A percentile compares a stretch with the other conserved stretches of the same genome.
These are phyloP conservation scores for Russula abietina DNA, from an alignment of 768 basidiomycete genomes.

Conservation along the genomic window DNA sequence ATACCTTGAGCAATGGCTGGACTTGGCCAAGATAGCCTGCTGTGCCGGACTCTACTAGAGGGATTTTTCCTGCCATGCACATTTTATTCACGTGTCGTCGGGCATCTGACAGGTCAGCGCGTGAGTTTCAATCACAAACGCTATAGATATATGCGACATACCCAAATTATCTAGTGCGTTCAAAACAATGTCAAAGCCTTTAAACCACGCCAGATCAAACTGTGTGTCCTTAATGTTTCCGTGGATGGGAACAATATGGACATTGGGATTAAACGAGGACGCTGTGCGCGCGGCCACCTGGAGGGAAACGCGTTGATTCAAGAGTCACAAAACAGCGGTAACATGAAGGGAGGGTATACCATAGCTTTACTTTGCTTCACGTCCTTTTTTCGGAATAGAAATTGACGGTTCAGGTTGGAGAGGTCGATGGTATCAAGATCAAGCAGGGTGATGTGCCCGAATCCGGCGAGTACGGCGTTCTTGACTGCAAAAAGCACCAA, in stretches of 20 bases:
- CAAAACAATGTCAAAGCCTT: slow-evolving; percentile 83
- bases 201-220: slow-evolving; percentile 88
- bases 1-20: slow-evolving; percentile 83
- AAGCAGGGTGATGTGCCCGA: slow-evolving; percentile 85
- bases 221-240: slow-evolving; percentile 92
- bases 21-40: slow-evolving; percentile 97
- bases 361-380: slow-evolving; percentile 95
- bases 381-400: slow-evolving; percentile 94
- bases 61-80: slow-evolving; percentile 89
- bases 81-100: slow-evolving; percentile 95
- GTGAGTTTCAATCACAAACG: background rate
- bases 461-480: slow-evolving; percentile 89
- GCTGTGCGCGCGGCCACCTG: slow-evolving; percentile 83
- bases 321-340: slow-evolving; percentile 1
- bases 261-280: slow-evolving; percentile 79
- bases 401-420: slow-evolving; percentile 95
- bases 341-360: slow-evolving; percentile 39
- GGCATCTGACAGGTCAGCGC: slow-evolving; percentile 54
- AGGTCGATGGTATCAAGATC: slow-evolving; percentile 99
- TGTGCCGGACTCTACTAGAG: slow-evolving; percentile 93
- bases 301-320: background rate
- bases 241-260: slow-evolving; percentile 81
- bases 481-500: slow-evolving; percentile 55
- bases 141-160: slow-evolving; percentile 33
- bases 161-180: slow-evolving; percentile 97